Evolutionary conservation across 345 rosid species (phyloP).

Genomic region (Eucalyptus pumila): DNA sequence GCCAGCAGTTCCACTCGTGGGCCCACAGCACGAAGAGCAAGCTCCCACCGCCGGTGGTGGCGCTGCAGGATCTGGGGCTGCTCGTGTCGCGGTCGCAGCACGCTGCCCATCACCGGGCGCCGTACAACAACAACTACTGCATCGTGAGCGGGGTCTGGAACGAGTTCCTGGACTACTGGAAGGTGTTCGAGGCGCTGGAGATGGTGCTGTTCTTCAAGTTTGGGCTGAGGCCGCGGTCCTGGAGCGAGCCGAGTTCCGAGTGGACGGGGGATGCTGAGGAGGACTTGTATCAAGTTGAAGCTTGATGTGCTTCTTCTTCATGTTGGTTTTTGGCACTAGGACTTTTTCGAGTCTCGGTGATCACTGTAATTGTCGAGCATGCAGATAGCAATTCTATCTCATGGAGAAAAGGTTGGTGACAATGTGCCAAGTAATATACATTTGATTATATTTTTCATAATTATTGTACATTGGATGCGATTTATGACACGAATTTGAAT

Average conservation of each 20-base stretch:
- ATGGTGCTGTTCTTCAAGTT: constrained; percentile 50
- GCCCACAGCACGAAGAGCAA: constrained; percentile 86
- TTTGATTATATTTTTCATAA: neutral
- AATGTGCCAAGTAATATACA: neutral
- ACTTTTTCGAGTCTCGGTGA: neutral
- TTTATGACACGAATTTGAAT: neutral
- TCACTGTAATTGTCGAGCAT: neutral
- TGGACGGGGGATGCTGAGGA: constrained; percentile 45
- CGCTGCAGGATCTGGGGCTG: constrained; percentile 57
- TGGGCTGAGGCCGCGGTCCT: constrained; percentile 63
- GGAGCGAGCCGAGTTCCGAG: constrained; percentile 64
- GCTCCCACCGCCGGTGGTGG: constrained; percentile 52
- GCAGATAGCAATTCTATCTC: neutral
- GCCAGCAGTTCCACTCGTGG: constrained; percentile 98
- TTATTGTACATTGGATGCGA: neutral
- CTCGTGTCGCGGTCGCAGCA: constrained; percentile 67
- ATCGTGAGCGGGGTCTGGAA: constrained; percentile 88
- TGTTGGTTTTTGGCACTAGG: neutral
- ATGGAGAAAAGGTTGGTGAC: neutral
- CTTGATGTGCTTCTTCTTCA: neutral
- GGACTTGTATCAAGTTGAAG: neutral
- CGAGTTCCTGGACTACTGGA: constrained; percentile 40
- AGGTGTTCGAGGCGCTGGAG: constrained; percentile 67
- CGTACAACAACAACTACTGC: constrained; percentile 81
- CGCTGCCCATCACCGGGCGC: constrained; percentile 61